These are phyloP conservation scores for Candolleomyces eurysporus DNA, from an alignment of 768 basidiomycete genomes.

Conservation along the genomic window DNA sequence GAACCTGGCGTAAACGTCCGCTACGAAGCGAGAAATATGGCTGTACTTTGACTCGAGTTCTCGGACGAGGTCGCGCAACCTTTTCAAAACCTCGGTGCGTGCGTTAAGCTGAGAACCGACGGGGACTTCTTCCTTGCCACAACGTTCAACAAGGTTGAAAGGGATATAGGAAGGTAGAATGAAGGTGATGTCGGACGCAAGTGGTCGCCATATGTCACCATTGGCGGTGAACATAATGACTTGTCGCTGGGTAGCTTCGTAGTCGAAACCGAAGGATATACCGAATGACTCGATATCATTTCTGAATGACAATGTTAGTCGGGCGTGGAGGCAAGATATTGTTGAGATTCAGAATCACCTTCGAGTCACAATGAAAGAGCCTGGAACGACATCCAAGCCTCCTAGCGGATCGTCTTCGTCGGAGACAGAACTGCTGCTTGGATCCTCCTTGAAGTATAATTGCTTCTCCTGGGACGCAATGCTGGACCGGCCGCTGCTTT, in stretches of 20 bases:
- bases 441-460: neutral
- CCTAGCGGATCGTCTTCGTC: slow-evolving; percentile 12
- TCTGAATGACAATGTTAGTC: slow-evolving; percentile 16
- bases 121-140: slow-evolving; percentile 36
- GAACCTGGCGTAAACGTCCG: slow-evolving; percentile 45
- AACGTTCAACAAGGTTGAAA: slow-evolving; percentile 43
- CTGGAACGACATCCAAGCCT: slow-evolving; percentile 26
- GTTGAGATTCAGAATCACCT: slow-evolving; percentile 24
- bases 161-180: slow-evolving; percentile 56
- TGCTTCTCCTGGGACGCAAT: slow-evolving; percentile 2
- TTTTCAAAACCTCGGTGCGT: slow-evolving; percentile 61
- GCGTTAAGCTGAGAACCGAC: slow-evolving; percentile 45
- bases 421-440: neutral
- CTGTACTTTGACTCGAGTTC: slow-evolving; percentile 41
- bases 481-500: neutral
- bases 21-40: slow-evolving; percentile 20
- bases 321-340: neutral
- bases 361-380: slow-evolving; percentile 47
- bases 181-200: slow-evolving; percentile 56
- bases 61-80: slow-evolving; percentile 52
- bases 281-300: slow-evolving; percentile 25
- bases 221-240: slow-evolving; percentile 31
- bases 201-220: slow-evolving; percentile 55
- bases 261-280: slow-evolving; percentile 26
- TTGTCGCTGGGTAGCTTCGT: slow-evolving; percentile 13